Percentiles rank a stretch among this genome's conserved stretches.
Evolutionary conservation across 2,329 filamentous ascomycete species (phyloP).

Genomic region (Xenosphaeropsis pyriputrescens): DNA sequence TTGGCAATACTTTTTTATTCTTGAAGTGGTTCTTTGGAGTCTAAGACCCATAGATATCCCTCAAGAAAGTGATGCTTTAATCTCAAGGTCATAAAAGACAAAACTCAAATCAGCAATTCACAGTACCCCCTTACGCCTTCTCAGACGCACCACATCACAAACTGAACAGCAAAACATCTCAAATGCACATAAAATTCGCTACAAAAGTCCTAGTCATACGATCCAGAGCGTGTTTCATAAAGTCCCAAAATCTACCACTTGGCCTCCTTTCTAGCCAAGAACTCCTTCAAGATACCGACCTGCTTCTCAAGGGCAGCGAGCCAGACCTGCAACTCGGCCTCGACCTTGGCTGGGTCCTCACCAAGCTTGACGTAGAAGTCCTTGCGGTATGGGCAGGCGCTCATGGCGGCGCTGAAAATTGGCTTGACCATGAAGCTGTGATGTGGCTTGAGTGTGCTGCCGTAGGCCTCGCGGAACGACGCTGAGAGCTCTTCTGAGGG

Average conservation of each 20-base stretch:
- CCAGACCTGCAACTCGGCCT: constrained; percentile 52
- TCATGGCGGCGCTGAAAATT: constrained; percentile 86
- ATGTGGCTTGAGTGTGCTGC: constrained; percentile 75
- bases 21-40: no score
- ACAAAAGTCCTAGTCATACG: no score
- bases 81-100: no score
- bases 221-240: no score
- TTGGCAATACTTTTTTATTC: no score
- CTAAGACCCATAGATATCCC: no score
- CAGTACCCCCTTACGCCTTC: no score
- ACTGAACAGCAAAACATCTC: no score
- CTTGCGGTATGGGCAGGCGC: constrained; percentile 80
- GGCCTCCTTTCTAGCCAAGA: constrained; percentile 36
- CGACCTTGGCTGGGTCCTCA: constrained; percentile 45
- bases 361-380: constrained; percentile 89
- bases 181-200: no score
- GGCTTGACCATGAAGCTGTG: constrained; percentile 85
- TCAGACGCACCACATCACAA: no score
- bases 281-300: constrained; percentile 59
- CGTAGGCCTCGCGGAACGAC: constrained; percentile 81
- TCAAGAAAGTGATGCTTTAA: no score
- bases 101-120: no score
- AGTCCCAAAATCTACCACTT: constrained; percentile 16
- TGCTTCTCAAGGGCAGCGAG: constrained; percentile 64
- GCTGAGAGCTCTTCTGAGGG: constrained; percentile 59